A percentile compares a stretch with the other conserved stretches of the same genome.
Conservation (phyloP, 2,329 filamentous ascomycete genomes). For the Tolypocladium capitatum region DNA sequence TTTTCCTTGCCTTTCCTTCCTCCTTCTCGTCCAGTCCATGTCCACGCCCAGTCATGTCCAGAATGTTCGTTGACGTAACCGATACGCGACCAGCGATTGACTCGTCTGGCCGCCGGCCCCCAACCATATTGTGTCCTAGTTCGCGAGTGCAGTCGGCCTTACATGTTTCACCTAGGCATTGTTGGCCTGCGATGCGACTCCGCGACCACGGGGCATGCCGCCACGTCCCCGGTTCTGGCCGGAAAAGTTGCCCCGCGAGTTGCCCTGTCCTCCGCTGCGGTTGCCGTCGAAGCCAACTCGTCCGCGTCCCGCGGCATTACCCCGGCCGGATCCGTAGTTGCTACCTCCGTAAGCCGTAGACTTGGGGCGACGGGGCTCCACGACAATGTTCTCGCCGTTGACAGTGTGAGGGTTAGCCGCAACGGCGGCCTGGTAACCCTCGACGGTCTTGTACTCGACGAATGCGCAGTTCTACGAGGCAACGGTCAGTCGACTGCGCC, state of each 20-base stretch:
- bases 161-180: conserved; percentile 28
- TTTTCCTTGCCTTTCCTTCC: neutral
- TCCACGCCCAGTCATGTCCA: neutral
- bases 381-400: conserved; percentile 66
- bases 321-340: conserved; percentile 50
- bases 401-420: conserved; percentile 77
- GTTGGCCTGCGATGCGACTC: conserved; percentile 36
- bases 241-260: conserved; percentile 55
- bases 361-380: conserved; percentile 81
- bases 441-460: conserved; percentile 73
- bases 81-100: neutral
- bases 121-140: neutral
- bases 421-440: conserved; percentile 73
- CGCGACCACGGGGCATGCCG: conserved; percentile 50
- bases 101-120: neutral
- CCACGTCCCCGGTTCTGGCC: conserved; percentile 54
- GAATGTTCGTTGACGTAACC: neutral
- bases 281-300: conserved; percentile 51
- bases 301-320: conserved; percentile 46
- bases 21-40: neutral
- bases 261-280: conserved; percentile 46
- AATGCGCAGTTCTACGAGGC: conserved; percentile 77
- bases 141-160: conserved; percentile 1
- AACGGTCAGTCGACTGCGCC: conserved; percentile 6
- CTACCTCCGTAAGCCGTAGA: conserved; percentile 55